Evolutionary conservation across 768 basidiomycete genomes (phyloP).

Genomic region (Russula foetens): DNA sequence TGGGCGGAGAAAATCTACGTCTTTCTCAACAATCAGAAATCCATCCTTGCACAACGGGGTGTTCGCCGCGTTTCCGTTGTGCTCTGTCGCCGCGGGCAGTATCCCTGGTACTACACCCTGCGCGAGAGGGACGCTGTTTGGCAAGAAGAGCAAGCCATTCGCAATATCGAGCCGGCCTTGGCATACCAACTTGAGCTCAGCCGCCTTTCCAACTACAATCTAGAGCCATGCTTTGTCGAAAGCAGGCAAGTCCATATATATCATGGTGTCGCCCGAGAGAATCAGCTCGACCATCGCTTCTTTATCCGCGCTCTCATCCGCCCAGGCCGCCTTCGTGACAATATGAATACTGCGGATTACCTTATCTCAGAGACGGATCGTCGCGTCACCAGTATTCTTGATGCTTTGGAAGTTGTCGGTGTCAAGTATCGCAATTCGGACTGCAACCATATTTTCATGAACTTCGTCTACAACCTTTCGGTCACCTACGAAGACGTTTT

Average conservation of each 20-base stretch:
- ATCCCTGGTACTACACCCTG: slow-evolving; percentile 92
- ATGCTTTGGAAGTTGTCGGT: slow-evolving; percentile 90
- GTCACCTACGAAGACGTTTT: slow-evolving; percentile 96
- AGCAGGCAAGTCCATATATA: slow-evolving; percentile 98
- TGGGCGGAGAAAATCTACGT: slow-evolving; percentile 68
- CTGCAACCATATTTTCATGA: slow-evolving; percentile 98
- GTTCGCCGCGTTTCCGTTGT: slow-evolving; percentile 89
- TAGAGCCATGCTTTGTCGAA: slow-evolving; percentile 93
- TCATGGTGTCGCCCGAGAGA: slow-evolving; percentile 90
- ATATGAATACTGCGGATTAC: slow-evolving; percentile 94
- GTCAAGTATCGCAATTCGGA: slow-evolving; percentile 88
- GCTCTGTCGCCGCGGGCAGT: slow-evolving; percentile 84
- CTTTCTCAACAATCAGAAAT: slow-evolving; percentile 61
- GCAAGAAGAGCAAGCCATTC: slow-evolving; percentile 93
- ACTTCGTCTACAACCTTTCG: slow-evolving; percentile 94
- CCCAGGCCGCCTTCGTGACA: slow-evolving; percentile 86
- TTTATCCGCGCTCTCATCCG: slow-evolving; percentile 95
- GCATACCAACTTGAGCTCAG: slow-evolving; percentile 97
- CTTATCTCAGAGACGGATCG: slow-evolving; percentile 98
- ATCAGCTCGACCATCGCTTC: slow-evolving; percentile 96
- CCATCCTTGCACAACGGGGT: slow-evolving; percentile 60
- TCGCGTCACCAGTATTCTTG: slow-evolving; percentile 86
- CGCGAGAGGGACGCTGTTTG: slow-evolving; percentile 66
- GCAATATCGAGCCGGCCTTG: slow-evolving; percentile 96
- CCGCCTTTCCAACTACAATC: slow-evolving; percentile 93